These are phyloP conservation scores for Rhodotorula graminis DNA, from an alignment of 768 basidiomycete genomes.

Conservation along the genomic window DNA sequence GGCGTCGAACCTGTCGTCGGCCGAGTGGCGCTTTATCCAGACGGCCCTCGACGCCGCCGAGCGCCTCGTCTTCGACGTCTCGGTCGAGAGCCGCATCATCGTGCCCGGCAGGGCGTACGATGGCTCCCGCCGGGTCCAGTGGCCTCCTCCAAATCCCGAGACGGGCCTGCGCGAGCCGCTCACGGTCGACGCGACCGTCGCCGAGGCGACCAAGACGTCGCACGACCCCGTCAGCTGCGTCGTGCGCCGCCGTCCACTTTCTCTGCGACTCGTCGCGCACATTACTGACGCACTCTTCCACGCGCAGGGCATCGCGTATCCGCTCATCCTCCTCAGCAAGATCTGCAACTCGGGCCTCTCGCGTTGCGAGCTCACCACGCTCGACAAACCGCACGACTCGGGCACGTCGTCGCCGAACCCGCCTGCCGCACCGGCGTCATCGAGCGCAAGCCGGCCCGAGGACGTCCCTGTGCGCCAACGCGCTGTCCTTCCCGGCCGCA, in stretches of 20 bases:
- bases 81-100: neutral
- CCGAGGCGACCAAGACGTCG: neutral
- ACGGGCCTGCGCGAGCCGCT: neutral
- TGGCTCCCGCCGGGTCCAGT: neutral
- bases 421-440: neutral
- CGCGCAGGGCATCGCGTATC: conserved; percentile 1
- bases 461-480: neutral
- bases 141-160: neutral
- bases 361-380: conserved; percentile 1
- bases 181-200: neutral
- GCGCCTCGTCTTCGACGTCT: neutral
- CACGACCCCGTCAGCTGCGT: conserved; percentile 3
- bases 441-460: neutral
- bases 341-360: conserved; percentile 10
- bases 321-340: conserved; percentile 11
- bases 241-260: neutral
- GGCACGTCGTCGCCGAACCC: neutral
- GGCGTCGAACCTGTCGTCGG: neutral
- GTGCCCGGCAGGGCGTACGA: neutral
- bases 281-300: neutral
- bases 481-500: neutral
- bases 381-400: neutral
- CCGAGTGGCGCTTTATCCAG: conserved; percentile 7
- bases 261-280: no score
- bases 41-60: neutral